Conservation (phyloP, 345 rosid genomes). For the Barbarea vulgaris region DNA sequence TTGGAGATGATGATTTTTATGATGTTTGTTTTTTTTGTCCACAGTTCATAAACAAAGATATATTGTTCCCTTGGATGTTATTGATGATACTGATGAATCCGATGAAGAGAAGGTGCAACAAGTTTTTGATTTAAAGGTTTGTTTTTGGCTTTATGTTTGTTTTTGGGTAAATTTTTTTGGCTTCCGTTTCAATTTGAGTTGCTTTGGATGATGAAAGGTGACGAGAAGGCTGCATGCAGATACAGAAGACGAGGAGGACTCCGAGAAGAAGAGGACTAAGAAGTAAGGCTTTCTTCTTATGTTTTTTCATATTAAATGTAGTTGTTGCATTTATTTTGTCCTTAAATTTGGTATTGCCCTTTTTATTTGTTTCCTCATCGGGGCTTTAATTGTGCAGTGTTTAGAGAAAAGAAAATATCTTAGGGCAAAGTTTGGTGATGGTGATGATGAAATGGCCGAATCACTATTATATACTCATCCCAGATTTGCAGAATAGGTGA, state of each 20-base stretch:
- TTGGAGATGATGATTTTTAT: not conserved
- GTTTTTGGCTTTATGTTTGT: not conserved
- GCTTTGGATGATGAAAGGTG: no score
- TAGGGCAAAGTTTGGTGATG: no score
- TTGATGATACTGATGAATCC: conserved; percentile 56
- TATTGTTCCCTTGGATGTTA: conserved; percentile 66
- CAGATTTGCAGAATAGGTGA: no score
- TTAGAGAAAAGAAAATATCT: no score
- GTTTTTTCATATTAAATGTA: not conserved
- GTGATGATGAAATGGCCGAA: no score
- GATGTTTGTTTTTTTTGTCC: not conserved
- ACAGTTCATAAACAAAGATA: conserved; percentile 88
- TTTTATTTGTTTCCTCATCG: no score
- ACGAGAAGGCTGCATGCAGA: no score
- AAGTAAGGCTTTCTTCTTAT: conserved; percentile 47
- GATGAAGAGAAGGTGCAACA: conserved; percentile 74
- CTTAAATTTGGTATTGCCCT: no score
- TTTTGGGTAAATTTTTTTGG: no score
- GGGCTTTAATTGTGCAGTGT: no score
- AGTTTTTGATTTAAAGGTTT: conserved; percentile 69
- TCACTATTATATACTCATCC: no score
- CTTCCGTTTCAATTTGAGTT: not conserved
- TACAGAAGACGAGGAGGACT: conserved; percentile 42
- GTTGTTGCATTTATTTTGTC: no score
- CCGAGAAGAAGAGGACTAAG: conserved; percentile 48